Evolutionary conservation across 495 filamentous ascomycete species (phyloP), one percentile per base, ranked within the genome.

Genomic region (Polyplosphaeria fusca): DNA sequence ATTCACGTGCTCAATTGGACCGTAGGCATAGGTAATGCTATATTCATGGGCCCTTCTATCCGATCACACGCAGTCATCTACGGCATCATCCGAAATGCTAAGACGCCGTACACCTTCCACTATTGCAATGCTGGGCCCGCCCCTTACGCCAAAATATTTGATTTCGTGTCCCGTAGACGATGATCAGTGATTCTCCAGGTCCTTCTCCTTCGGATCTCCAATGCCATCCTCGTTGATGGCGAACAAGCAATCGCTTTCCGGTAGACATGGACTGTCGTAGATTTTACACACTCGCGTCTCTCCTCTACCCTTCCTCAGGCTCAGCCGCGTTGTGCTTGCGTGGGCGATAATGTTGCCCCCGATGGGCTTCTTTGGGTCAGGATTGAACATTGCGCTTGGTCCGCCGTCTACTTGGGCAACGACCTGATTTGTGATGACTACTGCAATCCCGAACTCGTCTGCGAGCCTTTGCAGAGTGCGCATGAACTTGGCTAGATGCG

Each of bases 301-400:
- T 18, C 84, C 93, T 22, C 92, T 76, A 14, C 94, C 94, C 70
- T 98, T 98, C 76, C 95, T 95, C 65, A 98, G 70, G 61, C 89
- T 95, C 61, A 98, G 74, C 48, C 83, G 65, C 9, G 93, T 98
- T 5, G 93, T 98, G 63, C 87, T 93, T 32, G 93, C 90, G 69
- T 98, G 93, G 13, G 93, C 93, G 68, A 98, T 96, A 68, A 98
- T 97, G 70, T 98, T 96, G 59, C 93, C 93, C 48, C 93, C 93
- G 71, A 98, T 96, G 0, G 93, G 93, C 68, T 98, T 98, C 81
- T 98, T 98, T 4, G 93, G 93, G 67, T 98, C 93, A 0, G 93
- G 93, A 61, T 98, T 98, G 76, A 95, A 98, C 93, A 98, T 98
- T 24, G 93, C 80, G 60, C 84, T 89, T 12, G 91, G 89, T 1